These are phyloP conservation scores for Zoysia matrella DNA, from an alignment of 202 grass and related monocot species.

Conservation along the genomic window DNA sequence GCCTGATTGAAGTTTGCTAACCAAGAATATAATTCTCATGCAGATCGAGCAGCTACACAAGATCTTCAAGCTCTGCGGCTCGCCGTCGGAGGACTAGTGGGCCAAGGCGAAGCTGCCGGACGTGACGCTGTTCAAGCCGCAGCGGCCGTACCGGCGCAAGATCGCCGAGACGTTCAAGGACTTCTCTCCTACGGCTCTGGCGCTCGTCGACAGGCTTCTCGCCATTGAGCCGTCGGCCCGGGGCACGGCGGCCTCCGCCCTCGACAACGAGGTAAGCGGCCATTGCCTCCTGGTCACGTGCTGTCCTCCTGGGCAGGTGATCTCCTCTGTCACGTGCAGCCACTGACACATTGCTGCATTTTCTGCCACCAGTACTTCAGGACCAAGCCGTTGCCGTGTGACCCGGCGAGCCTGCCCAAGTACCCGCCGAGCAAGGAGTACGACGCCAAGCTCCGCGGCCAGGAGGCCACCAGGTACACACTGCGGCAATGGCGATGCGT, in stretches of 20 bases:
- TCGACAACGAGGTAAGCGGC: constrained; percentile 56
- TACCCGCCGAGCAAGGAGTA: constrained; percentile 80
- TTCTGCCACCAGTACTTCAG: constrained; percentile 59
- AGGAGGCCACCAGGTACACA: constrained; percentile 54
- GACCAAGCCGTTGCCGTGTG: constrained; percentile 62
- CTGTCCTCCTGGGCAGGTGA: too few relatives aligned
- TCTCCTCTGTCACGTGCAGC: neutral
- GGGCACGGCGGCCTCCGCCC: constrained; percentile 55
- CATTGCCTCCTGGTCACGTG: neutral
- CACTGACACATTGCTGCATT: neutral
- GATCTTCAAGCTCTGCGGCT: constrained; percentile 95
- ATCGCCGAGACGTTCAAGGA: constrained; percentile 76
- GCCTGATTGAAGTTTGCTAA: too few relatives aligned
- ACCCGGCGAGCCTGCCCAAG: constrained; percentile 74
- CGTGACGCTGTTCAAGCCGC: constrained; percentile 87
- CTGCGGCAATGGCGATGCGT: too few relatives aligned
- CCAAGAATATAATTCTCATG: neutral
- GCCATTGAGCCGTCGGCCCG: constrained; percentile 75
- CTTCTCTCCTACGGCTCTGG: constrained; percentile 55
- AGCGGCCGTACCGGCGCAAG: constrained; percentile 70
- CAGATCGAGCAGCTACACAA: constrained; percentile 95
- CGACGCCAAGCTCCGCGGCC: constrained; percentile 70
- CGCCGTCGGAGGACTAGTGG: constrained; percentile 91
- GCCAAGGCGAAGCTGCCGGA: constrained; percentile 79
- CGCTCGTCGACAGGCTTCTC: constrained; percentile 69